Evolutionary conservation across 495 filamentous ascomycete species (phyloP), one percentile per base, ranked within the genome.

Genomic region (Aspergillus cristatus): DNA sequence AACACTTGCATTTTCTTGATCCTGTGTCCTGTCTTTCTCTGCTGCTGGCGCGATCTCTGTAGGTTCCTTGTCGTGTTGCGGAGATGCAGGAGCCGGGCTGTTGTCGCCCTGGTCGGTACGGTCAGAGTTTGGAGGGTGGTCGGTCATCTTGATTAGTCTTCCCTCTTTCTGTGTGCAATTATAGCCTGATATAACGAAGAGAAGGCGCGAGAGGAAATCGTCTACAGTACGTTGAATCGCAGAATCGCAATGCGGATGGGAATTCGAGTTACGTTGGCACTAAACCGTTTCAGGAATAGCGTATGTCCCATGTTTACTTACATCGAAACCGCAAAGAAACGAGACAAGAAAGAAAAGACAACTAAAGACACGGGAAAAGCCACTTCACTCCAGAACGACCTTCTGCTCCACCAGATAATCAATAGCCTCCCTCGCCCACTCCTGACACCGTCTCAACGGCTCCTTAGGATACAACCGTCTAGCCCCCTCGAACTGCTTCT

Each of bases 401-500:
- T 41, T 34, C 28, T 31, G 41, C 18, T 39, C 30, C 18, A 22
- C 7, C 39, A 53, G 36, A 5, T 11, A 35, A n/a, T 28, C 17
- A 14, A 41, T 37, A n/a, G 45, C 48, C 24, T 51, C 50, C 1
- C 8, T 16, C 10, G 47, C 38, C 50, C 50, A 50, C 37, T 54
- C 50, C 33, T 47, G 42, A 35, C 47, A 54, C 28, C 50, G 30
- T 37, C 50, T 34, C 22, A 54, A 18, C 14, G 28, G 26, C 31
- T 47, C 47, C 17, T 26, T 7, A 3, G 47, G 47, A 33, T 37
- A 48, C 31, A 54, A 35, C 22, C 47, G 38, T 32, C 28, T 47
- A 15, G 40, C 13, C 14, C 40, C 44, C 16, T 51, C 15, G 34
- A 51, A 54, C 42, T 54, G 50, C 39, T 51, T 51, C 50, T 43